These are phyloP conservation scores for Fragilaria radians DNA, from an alignment of 108 stramenopile species.

Conservation along the genomic window DNA sequence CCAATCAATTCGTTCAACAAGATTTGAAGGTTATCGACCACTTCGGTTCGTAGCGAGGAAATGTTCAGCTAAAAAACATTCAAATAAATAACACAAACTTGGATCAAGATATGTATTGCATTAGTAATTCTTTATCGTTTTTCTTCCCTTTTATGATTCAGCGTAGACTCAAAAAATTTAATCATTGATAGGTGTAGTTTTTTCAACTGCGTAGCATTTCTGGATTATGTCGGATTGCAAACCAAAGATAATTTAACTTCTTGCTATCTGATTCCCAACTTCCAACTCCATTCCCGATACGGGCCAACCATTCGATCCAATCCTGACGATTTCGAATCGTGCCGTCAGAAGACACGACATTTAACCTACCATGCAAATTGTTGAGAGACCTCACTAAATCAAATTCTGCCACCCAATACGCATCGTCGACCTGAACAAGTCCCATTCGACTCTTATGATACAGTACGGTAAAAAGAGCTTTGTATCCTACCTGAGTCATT, in stretches of 20 bases:
- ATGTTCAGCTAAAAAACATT: too few species aligned
- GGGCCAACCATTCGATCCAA: constrained; percentile 14
- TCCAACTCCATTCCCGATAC: neutral
- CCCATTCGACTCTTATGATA: constrained; percentile 14
- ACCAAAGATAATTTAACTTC: constrained; percentile 15
- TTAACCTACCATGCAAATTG: constrained; percentile 11
- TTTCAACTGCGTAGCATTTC: too few species aligned
- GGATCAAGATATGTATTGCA: too few species aligned
- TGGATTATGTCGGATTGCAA: constrained; percentile 7
- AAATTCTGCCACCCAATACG: constrained; percentile 9
- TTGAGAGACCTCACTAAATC: constrained; percentile 17
- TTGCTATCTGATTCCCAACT: constrained; percentile 13
- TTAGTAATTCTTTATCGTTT: too few species aligned
- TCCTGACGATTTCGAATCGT: neutral
- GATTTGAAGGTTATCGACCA: constrained; percentile 61
- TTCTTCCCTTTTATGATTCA: too few species aligned
- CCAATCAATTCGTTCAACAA: constrained; percentile 37
- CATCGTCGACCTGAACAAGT: constrained; percentile 12
- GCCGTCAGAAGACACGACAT: neutral
- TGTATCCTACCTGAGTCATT: neutral
- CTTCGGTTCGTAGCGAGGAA: constrained; percentile 41
- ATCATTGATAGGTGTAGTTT: neutral
- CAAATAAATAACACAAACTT: too few species aligned
- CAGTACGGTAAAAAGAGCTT: constrained; percentile 3
- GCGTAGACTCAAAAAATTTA: too few species aligned